Conservation (phyloP, 441 rosid genomes). For the Melastoma candidum region DNA sequence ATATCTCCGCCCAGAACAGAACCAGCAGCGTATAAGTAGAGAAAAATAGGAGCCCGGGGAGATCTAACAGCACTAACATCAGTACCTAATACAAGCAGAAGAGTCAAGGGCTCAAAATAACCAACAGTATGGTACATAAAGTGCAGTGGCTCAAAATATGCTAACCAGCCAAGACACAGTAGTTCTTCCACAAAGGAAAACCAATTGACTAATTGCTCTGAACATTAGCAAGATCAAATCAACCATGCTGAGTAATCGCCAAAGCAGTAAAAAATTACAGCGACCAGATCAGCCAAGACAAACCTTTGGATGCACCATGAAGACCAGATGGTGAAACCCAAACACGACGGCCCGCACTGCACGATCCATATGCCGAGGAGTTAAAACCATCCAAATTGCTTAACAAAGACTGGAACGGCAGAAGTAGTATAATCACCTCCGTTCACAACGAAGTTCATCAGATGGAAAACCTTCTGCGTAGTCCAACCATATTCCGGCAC, state of each 20-base stretch:
- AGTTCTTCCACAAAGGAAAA: no score
- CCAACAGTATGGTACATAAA: no score
- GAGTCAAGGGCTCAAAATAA: no score
- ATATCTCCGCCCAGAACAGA: conserved; percentile 17
- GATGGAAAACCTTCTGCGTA: conserved; percentile 19
- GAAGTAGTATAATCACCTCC: conserved; percentile 7
- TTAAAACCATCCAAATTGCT: background rate
- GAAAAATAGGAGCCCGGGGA: conserved; percentile 15
- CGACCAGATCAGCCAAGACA: no score
- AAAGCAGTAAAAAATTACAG: no score
- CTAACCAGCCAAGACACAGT: no score
- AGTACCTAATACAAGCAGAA: no score
- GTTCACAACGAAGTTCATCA: conserved; percentile 17
- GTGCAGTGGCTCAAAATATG: no score
- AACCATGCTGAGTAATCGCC: no score
- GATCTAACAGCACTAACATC: conserved; percentile 5
- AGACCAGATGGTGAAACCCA: conserved; percentile 78
- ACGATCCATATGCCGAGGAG: background rate
- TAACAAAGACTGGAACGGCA: background rate
- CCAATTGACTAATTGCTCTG: no score
- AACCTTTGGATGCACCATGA: conserved; percentile 50
- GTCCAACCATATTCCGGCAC: conserved; percentile 20
- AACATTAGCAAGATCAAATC: no score
- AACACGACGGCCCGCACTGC: conserved; percentile 44
- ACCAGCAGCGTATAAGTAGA: conserved; percentile 18